These are phyloP conservation scores for Corylus avellana DNA, from an alignment of 306 rosid genomes.

Conservation along the genomic window DNA sequence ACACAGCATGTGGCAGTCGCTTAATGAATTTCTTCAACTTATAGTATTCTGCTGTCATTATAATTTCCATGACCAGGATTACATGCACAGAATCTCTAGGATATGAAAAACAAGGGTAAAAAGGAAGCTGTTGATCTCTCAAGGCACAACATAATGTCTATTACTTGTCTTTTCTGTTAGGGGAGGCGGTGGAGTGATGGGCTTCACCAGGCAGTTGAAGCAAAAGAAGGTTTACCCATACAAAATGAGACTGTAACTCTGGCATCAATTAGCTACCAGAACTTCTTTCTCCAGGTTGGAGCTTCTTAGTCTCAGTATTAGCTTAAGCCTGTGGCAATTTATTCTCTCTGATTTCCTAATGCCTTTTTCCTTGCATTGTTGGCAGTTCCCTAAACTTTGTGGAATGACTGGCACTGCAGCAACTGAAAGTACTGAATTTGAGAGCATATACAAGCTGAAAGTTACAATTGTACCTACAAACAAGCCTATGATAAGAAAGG, in stretches of 20 bases:
- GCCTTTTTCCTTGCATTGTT: constrained; percentile 31
- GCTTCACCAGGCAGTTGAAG: constrained; percentile 99
- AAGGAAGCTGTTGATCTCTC: constrained; percentile 22
- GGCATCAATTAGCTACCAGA: constrained; percentile 98
- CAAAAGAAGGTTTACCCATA: constrained; percentile 92
- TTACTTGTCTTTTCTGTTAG: constrained; percentile 44
- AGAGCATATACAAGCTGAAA: constrained; percentile 97
- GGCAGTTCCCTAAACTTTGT: constrained; percentile 94
- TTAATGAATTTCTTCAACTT: neutral
- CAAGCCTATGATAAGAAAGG: constrained; percentile 97
- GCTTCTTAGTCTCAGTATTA: constrained; percentile 26
- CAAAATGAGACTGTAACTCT: constrained; percentile 96
- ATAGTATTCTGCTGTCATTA: constrained; percentile 5
- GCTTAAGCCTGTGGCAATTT: constrained; percentile 19
- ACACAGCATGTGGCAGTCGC: neutral
- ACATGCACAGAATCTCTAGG: neutral
- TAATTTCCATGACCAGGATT: neutral
- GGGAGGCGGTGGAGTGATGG: constrained; percentile 99
- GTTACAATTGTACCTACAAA: constrained; percentile 95
- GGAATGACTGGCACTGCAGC: constrained; percentile 99
- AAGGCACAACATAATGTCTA: constrained; percentile 16
- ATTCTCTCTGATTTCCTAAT: constrained; percentile 20
- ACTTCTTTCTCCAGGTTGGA: constrained; percentile 96
- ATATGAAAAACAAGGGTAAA: constrained; percentile 6
- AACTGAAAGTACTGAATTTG: constrained; percentile 95